Percentiles rank a stretch among this genome's conserved stretches.
Conservation (phyloP, 2,329 filamentous ascomycete genomes). For the Hysterium pulicare region DNA sequence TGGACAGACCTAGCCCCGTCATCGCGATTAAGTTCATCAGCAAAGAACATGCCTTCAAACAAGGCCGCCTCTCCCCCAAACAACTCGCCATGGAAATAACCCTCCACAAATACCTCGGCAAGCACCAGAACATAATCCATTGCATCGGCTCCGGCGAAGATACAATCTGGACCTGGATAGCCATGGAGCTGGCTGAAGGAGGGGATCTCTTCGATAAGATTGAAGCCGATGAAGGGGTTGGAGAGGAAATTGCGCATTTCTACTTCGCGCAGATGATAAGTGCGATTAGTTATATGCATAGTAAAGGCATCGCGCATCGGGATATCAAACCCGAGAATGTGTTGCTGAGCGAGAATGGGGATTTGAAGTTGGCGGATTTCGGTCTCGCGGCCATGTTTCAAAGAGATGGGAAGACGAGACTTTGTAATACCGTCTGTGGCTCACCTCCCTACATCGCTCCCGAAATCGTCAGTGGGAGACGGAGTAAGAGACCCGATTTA, state of each 20-base stretch:
- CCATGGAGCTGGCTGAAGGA: conserved; percentile 94
- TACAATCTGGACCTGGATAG: conserved; percentile 87
- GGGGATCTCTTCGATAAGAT: conserved; percentile 99
- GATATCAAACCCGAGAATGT: conserved; percentile 82
- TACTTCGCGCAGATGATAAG: conserved; percentile 92
- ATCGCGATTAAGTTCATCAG: conserved; percentile 99
- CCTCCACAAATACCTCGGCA: conserved; percentile 81
- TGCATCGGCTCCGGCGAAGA: conserved; percentile 90
- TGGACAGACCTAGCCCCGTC: conserved; percentile 65
- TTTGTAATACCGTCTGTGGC: conserved; percentile 85
- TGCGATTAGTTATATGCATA: conserved; percentile 92
- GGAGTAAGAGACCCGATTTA: conserved; percentile 46
- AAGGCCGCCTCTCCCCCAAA: conserved; percentile 83
- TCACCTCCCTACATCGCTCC: conserved; percentile 97
- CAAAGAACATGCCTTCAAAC: conserved; percentile 86
- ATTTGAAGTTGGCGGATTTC: conserved; percentile 94
- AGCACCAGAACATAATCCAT: conserved; percentile 90
- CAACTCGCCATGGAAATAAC: conserved; percentile 91
- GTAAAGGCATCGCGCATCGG: conserved; percentile 89
- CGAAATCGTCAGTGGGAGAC: conserved; percentile 65
- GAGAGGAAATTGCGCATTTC: conserved; percentile 89
- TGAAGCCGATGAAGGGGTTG: conserved; percentile 93
- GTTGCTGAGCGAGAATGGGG: conserved; percentile 76
- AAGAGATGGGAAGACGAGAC: conserved; percentile 78
- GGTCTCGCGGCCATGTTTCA: conserved; percentile 92